Evolutionary conservation across 2,329 filamentous ascomycete species (phyloP).

Genomic region (Chaetomiaceae sp.): DNA sequence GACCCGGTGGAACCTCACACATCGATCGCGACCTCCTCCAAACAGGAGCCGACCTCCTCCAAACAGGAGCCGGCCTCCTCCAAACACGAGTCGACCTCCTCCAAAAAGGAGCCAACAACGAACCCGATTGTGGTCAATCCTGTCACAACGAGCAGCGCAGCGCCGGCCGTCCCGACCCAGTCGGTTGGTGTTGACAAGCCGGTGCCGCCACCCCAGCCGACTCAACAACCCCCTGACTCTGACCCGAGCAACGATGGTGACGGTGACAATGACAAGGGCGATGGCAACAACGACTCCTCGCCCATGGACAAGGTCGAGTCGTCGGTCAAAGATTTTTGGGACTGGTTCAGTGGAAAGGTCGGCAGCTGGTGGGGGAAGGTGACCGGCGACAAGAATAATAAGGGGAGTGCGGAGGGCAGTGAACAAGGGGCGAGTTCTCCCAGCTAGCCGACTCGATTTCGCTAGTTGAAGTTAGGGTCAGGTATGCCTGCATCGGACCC

Average conservation of each 20-base stretch:
- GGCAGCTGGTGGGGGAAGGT: constrained; percentile 44
- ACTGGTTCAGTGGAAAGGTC: constrained; percentile 48
- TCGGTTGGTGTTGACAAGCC: constrained; percentile 26
- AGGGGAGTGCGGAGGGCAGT: background rate
- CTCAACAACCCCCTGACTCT: constrained; percentile 17
- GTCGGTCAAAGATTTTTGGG: constrained; percentile 40
- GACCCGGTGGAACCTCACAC: constrained; percentile 42
- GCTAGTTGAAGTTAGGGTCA: too few relatives aligned
- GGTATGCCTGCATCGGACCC: too few relatives aligned
- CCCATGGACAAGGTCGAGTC: constrained; percentile 29
- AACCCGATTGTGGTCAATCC: constrained; percentile 20
- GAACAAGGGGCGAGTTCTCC: background rate
- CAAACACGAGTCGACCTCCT: constrained; percentile 1
- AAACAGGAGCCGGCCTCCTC: background rate
- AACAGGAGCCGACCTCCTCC: background rate
- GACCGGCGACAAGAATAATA: constrained; percentile 15
- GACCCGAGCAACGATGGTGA: constrained; percentile 9
- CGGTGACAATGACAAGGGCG: constrained; percentile 11
- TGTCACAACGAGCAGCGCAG: constrained; percentile 15
- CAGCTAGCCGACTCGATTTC: too few relatives aligned
- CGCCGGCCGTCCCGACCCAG: constrained; percentile 15
- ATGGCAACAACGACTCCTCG: constrained; percentile 23
- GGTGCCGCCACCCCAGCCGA: constrained; percentile 22
- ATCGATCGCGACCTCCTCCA: too few relatives aligned
- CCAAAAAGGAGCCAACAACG: background rate